Evolutionary conservation across 768 basidiomycete species (phyloP).

Genomic region (Boletus reticulatus): DNA sequence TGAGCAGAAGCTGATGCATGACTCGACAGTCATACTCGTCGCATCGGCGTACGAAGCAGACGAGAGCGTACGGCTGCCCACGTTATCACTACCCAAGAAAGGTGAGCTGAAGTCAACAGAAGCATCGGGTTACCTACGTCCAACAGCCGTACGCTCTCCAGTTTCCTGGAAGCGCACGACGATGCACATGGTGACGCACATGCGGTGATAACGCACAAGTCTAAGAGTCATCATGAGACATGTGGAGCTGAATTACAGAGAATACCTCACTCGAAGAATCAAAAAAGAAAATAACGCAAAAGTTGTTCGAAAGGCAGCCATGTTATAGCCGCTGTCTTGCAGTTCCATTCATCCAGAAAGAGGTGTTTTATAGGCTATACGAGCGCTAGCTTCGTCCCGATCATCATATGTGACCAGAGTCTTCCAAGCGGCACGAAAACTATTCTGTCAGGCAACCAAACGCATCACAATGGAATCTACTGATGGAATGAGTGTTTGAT

Average conservation of each 20-base stretch:
- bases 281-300: neutral
- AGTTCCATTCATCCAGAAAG: neutral
- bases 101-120: constrained; percentile 9
- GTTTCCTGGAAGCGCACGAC: constrained; percentile 41
- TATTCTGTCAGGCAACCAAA: neutral
- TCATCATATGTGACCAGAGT: neutral
- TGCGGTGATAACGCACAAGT: constrained; percentile 2
- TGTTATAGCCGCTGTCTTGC: constrained; percentile 1
- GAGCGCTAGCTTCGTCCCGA: constrained; percentile 6
- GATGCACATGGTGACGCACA: constrained; percentile 3
- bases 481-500: neutral
- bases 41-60: constrained; percentile 45
- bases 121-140: constrained; percentile 40
- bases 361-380: constrained; percentile 12
- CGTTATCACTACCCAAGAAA: constrained; percentile 46
- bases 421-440: neutral
- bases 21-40: constrained; percentile 60
- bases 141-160: constrained; percentile 65
- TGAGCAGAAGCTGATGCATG: constrained; percentile 44
- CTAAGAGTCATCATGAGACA: constrained; percentile 10
- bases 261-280: constrained; percentile 7
- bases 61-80: constrained; percentile 55
- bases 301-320: constrained; percentile 9
- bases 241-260: neutral
- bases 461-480: neutral